These are phyloP conservation scores for Vitis riparia DNA, from an alignment of 164 flowering plant species.

Conservation along the genomic window DNA sequence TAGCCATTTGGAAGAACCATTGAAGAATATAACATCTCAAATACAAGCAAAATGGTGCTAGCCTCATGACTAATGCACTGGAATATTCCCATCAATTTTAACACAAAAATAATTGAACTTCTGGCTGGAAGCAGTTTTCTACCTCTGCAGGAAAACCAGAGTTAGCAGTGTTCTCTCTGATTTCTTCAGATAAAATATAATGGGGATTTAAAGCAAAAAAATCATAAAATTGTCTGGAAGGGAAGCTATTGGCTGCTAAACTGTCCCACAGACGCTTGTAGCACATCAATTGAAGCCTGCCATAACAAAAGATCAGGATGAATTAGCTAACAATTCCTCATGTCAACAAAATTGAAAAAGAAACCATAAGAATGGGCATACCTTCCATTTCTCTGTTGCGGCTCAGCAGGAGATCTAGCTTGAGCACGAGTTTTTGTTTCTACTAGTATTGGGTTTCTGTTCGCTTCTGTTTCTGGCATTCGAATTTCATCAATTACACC, in stretches of 20 bases:
- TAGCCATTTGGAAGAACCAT: background rate
- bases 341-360: background rate
- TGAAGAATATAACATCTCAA: background rate
- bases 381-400: conserved; percentile 90
- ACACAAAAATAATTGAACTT: too few species aligned
- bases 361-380: conserved; percentile 13
- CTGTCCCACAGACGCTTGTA: conserved; percentile 88
- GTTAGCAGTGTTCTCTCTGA: conserved; percentile 40
- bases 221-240: conserved; percentile 44
- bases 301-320: conserved; percentile 8
- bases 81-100: too few species aligned
- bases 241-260: conserved; percentile 51
- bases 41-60: background rate
- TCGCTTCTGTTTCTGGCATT: conserved; percentile 39
- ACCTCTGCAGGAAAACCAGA: conserved; percentile 67
- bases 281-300: conserved; percentile 92
- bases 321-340: background rate
- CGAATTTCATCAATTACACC: conserved; percentile 87
- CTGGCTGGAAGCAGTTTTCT: background rate
- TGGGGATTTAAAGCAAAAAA: conserved; percentile 64
- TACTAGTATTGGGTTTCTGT: conserved; percentile 43
- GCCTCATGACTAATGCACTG: background rate
- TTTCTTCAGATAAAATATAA: conserved; percentile 49
- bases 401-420: conserved; percentile 63
- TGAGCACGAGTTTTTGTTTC: conserved; percentile 80